Evolutionary conservation across 106 monocot species (phyloP).

Genomic region (Acorus gramineus): DNA sequence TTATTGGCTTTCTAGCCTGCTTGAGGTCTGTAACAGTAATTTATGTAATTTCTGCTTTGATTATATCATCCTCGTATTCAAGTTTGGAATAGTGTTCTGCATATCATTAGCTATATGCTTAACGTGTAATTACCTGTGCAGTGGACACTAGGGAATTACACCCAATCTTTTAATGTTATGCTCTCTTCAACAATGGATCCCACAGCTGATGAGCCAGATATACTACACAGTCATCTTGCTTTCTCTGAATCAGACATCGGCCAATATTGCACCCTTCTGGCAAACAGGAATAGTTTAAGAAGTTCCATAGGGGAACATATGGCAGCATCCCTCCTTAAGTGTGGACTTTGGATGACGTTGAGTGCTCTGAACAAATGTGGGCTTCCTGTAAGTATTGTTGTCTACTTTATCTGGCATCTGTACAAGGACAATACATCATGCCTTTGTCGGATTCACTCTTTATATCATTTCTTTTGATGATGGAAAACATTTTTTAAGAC

Average conservation of each 20-base stretch:
- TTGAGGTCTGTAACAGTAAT: conserved; percentile 44
- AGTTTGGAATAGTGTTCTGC: no score
- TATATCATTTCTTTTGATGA: no score
- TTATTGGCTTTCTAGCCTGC: conserved; percentile 70
- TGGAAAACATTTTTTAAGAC: no score
- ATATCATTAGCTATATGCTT: no score
- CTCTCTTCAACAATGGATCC: conserved; percentile 14
- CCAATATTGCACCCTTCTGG: conserved; percentile 52
- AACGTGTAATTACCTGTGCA: conserved; percentile 8
- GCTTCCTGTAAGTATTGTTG: conserved; percentile 59
- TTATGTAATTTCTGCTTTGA: no score
- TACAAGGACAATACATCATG: neutral
- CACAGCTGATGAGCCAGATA: conserved; percentile 7
- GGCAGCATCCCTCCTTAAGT: conserved; percentile 41
- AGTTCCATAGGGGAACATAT: conserved; percentile 53
- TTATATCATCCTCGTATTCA: no score
- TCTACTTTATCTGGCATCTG: neutral
- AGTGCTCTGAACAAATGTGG: conserved; percentile 71
- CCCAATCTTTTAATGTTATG: conserved; percentile 34
- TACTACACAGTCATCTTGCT: conserved; percentile 10
- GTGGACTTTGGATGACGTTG: conserved; percentile 36
- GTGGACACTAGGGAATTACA: conserved; percentile 81
- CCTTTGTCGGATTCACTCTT: neutral
- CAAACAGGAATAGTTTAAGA: conserved; percentile 62
- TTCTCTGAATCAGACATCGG: conserved; percentile 65